phyloP scores from a whole-genome alignment of 1,284 basidiomycete species.

The Boletellus sp. region DNA sequence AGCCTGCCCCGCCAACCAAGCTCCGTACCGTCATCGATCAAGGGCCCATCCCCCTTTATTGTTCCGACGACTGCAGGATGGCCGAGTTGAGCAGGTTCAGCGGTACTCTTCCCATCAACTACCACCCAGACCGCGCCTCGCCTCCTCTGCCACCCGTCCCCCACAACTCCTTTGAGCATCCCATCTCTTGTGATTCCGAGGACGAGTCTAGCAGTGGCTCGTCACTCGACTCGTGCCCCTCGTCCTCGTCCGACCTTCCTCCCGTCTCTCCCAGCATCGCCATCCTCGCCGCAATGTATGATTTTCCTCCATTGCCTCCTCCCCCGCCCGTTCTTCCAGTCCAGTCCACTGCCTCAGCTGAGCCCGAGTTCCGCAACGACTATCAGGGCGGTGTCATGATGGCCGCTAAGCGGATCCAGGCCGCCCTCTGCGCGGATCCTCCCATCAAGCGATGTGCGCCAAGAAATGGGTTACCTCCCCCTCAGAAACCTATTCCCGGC shows the following conservation, averaged over 20 bases:
- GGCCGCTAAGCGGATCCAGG: constrained; percentile 55
- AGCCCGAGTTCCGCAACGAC: constrained; percentile 34
- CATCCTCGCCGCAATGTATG: constrained; percentile 50
- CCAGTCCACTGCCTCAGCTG: constrained; percentile 19
- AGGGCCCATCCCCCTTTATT: constrained; percentile 70
- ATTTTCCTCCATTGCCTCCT: constrained; percentile 54
- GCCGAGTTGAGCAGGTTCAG: constrained; percentile 48
- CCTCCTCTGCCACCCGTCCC: constrained; percentile 40
- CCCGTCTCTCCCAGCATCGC: constrained; percentile 44
- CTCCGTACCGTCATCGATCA: constrained; percentile 71
- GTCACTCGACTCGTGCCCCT: constrained; percentile 39
- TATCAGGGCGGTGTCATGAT: constrained; percentile 64
- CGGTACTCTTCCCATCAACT: constrained; percentile 44
- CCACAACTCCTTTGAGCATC: constrained; percentile 35
- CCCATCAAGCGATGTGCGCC: constrained; percentile 27
- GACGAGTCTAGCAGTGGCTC: constrained; percentile 41
- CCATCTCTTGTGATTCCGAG: constrained; percentile 34
- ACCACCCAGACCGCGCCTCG: constrained; percentile 41
- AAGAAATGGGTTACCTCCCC: constrained; percentile 28
- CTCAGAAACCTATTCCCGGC: constrained; percentile 50
- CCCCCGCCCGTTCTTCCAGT: constrained; percentile 40
- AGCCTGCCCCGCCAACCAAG: constrained; percentile 37
- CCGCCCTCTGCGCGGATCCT: constrained; percentile 44
- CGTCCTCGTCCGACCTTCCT: constrained; percentile 28
- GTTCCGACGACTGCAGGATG: constrained; percentile 69